A percentile compares a stretch with the other conserved stretches of the same genome.
Conservation (phyloP, 352 stramenopile genomes). For the Phytophthora uliginosa region DNA sequence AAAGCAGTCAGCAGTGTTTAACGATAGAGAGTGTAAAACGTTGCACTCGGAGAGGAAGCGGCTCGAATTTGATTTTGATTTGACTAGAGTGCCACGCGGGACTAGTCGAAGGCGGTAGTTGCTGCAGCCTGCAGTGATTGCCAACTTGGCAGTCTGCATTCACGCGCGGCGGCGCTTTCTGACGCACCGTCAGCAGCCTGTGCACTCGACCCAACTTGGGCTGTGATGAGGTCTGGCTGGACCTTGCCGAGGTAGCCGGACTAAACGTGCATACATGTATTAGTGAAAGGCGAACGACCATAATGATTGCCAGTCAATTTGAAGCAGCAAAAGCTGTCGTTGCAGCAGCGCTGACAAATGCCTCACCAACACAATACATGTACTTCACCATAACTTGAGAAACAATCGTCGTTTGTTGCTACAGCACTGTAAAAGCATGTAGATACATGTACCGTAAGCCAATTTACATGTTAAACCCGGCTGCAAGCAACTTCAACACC, state of each 20-base stretch:
- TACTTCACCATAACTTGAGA: too few species aligned
- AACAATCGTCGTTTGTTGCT: too few species aligned
- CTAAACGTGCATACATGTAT: background rate
- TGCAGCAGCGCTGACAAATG: too few species aligned
- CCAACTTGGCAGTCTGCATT: background rate
- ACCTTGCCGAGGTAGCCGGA: conserved; percentile 8
- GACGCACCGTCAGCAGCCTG: conserved; percentile 10
- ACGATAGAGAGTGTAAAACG: background rate
- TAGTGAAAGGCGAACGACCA: too few species aligned
- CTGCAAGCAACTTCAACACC: background rate
- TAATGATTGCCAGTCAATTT: too few species aligned
- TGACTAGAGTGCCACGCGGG: background rate
- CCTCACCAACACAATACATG: too few species aligned
- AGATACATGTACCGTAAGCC: background rate
- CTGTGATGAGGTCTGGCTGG: background rate
- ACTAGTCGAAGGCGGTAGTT: conserved; percentile 5
- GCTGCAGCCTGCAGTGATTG: background rate
- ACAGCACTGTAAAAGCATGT: too few species aligned
- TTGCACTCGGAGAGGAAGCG: conserved; percentile 18
- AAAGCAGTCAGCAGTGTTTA: background rate
- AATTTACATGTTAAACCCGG: background rate
- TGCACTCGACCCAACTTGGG: background rate
- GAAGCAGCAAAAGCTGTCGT: too few species aligned
- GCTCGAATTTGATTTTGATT: conserved; percentile 21
- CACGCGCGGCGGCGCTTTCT: background rate